phyloP scores from a whole-genome alignment of 1,284 basidiomycete species.

The Trametes sp. region DNA sequence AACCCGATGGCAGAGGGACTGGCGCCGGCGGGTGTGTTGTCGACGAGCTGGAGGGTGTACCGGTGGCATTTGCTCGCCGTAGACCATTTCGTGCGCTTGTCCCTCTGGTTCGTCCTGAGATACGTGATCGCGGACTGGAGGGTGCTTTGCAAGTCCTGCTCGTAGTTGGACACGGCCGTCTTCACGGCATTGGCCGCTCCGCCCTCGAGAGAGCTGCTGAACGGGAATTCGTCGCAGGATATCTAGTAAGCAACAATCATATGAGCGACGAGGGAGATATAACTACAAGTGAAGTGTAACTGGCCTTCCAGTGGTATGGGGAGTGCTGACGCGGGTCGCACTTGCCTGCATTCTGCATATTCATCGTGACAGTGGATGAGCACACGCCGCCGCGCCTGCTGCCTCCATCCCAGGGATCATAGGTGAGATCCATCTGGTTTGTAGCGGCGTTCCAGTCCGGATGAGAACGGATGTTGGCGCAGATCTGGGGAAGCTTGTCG shows the following conservation, averaged over 20 bases:
- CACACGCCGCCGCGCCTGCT: slow-evolving; percentile 2
- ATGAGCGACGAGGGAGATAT: no score
- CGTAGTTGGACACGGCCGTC: slow-evolving; percentile 1
- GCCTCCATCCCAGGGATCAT: slow-evolving; percentile 13
- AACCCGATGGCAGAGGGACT: slow-evolving; percentile 7
- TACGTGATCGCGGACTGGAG: slow-evolving; percentile 10
- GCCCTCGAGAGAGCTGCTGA: slow-evolving; percentile 17
- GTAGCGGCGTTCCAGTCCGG: slow-evolving; percentile 7
- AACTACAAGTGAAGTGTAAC: background rate
- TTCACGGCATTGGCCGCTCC: slow-evolving; percentile 3
- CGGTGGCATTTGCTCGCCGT: slow-evolving; percentile 5
- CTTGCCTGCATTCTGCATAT: slow-evolving; percentile 1
- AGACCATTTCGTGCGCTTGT: background rate
- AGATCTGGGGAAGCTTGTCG: slow-evolving; percentile 14
- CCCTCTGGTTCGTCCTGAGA: background rate
- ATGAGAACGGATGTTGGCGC: slow-evolving; percentile 13
- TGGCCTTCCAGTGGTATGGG: slow-evolving; percentile 13
- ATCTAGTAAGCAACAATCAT: background rate
- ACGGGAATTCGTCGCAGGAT: slow-evolving; percentile 23
- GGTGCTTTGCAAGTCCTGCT: slow-evolving; percentile 12
- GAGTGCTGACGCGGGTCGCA: slow-evolving; percentile 14
- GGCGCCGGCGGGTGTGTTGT: background rate
- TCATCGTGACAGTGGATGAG: background rate
- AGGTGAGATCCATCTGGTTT: slow-evolving; percentile 13
- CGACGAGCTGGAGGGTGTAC: slow-evolving; percentile 9